These are phyloP conservation scores for Auriscalpium orientale DNA, from an alignment of 768 basidiomycete genomes.

Conservation along the genomic window DNA sequence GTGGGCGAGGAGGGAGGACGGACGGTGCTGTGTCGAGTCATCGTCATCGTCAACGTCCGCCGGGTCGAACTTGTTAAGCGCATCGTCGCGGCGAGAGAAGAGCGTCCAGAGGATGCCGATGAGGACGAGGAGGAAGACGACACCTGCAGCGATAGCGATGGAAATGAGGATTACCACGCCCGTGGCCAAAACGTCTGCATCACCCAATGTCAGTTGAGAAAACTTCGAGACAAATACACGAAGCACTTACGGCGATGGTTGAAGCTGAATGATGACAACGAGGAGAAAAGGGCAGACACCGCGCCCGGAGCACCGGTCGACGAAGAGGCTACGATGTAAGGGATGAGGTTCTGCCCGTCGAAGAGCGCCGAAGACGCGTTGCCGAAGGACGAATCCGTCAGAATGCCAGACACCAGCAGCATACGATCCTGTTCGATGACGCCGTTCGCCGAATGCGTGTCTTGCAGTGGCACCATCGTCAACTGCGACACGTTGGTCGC, in stretches of 20 bases:
- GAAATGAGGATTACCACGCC: constrained; percentile 96
- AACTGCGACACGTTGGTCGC: constrained; percentile 72
- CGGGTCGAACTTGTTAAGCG: constrained; percentile 51
- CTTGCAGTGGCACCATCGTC: constrained; percentile 81
- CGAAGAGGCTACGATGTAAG: constrained; percentile 69
- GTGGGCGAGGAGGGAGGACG: constrained; percentile 82
- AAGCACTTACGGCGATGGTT: constrained; percentile 50
- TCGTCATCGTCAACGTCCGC: constrained; percentile 70
- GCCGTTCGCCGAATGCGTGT: constrained; percentile 61
- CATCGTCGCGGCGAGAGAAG: constrained; percentile 76
- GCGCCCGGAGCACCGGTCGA: constrained; percentile 60
- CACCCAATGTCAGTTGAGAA: constrained; percentile 9
- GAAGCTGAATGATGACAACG: constrained; percentile 72
- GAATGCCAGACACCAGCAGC: constrained; percentile 78
- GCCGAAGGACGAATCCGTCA: constrained; percentile 64
- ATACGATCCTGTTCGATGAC: constrained; percentile 80
- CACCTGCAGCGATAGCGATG: constrained; percentile 92
- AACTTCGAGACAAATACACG: constrained; percentile 1
- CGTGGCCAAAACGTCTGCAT: constrained; percentile 74
- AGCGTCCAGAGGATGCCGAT: constrained; percentile 86
- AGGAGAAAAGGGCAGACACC: constrained; percentile 77
- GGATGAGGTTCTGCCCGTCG: constrained; percentile 76
- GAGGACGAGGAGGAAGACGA: constrained; percentile 81
- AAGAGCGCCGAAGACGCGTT: constrained; percentile 81
- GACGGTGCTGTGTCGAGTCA: constrained; percentile 62